Evolutionary conservation across 768 basidiomycete genomes (phyloP).

Genomic region (Floccularia luteovirens): DNA sequence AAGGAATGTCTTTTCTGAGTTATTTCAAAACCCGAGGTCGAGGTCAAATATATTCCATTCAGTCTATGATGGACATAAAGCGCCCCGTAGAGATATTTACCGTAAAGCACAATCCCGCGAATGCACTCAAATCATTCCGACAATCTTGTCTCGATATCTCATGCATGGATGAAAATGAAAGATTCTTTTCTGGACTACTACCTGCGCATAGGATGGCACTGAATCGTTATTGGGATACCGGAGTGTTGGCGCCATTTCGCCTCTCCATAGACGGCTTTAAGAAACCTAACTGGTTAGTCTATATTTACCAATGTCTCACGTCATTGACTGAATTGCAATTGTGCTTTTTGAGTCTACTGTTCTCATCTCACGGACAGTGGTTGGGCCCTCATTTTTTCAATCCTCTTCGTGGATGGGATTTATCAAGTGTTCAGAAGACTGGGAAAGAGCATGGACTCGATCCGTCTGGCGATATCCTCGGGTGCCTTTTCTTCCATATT

Average conservation of each 20-base stretch:
- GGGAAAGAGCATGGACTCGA: constrained; percentile 27
- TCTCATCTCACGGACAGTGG: constrained; percentile 37
- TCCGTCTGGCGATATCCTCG: constrained; percentile 26
- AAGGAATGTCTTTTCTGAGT: constrained; percentile 30
- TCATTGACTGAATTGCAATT: neutral
- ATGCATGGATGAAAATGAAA: constrained; percentile 32
- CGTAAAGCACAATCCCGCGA: constrained; percentile 18
- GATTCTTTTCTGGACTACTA: constrained; percentile 26
- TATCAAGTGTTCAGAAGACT: constrained; percentile 27
- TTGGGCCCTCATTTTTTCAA: constrained; percentile 30
- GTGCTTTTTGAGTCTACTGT: constrained; percentile 27
- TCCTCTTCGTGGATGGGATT: constrained; percentile 43
- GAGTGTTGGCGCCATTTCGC: constrained; percentile 29
- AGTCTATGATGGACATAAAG: constrained; percentile 26
- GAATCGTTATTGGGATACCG: constrained; percentile 27
- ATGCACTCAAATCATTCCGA: constrained; percentile 19
- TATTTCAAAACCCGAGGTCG: constrained; percentile 22
- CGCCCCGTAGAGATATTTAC: constrained; percentile 30
- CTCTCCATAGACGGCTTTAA: constrained; percentile 22
- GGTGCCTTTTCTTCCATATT: constrained; percentile 36
- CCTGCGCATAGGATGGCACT: constrained; percentile 32
- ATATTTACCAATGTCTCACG: neutral
- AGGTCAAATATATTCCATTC: constrained; percentile 27
- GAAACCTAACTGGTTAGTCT: constrained; percentile 29
- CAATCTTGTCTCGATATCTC: constrained; percentile 24